phyloP scores from a whole-genome alignment of 805 yeast genomes.

The Ogataea angusta region DNA sequence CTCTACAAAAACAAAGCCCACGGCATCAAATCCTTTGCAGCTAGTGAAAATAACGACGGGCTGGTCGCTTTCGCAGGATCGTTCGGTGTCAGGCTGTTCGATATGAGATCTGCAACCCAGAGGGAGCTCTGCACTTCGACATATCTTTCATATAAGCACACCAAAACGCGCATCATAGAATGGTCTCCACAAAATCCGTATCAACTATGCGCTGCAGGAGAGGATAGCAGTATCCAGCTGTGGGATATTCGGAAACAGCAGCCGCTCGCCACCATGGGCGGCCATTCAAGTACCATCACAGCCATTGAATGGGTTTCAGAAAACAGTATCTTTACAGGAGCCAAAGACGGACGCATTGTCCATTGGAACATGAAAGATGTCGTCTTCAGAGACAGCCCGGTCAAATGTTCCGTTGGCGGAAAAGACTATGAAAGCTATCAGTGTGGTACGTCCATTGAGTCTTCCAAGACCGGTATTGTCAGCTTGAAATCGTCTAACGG shows the following conservation, averaged over 20 bases:
- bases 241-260: conserved; percentile 72
- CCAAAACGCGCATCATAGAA: conserved; percentile 42
- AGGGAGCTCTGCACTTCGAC: conserved; percentile 32
- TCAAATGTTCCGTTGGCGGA: conserved; percentile 43
- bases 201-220: conserved; percentile 62
- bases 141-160: conserved; percentile 39
- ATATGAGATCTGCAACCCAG: conserved; percentile 50
- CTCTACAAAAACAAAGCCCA: conserved; percentile 47
- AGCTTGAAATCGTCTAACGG: conserved; percentile 39
- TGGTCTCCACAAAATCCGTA: conserved; percentile 66
- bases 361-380: conserved; percentile 53
- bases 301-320: conserved; percentile 54
- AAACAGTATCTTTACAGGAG: conserved; percentile 48
- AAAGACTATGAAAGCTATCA: conserved; percentile 34
- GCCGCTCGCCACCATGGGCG: conserved; percentile 50
- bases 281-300: conserved; percentile 54
- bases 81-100: conserved; percentile 73
- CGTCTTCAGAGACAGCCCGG: conserved; percentile 2
- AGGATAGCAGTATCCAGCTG: conserved; percentile 49
- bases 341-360: conserved; percentile 63
- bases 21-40: conserved; percentile 52
- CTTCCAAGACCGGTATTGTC: conserved; percentile 49
- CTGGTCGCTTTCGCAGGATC: conserved; percentile 63
- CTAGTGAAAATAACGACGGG: conserved; percentile 45
- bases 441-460: conserved; percentile 63